These are phyloP conservation scores for Stachybotrys echinatus DNA, from an alignment of 2,329 filamentous ascomycete species.

Conservation along the genomic window DNA sequence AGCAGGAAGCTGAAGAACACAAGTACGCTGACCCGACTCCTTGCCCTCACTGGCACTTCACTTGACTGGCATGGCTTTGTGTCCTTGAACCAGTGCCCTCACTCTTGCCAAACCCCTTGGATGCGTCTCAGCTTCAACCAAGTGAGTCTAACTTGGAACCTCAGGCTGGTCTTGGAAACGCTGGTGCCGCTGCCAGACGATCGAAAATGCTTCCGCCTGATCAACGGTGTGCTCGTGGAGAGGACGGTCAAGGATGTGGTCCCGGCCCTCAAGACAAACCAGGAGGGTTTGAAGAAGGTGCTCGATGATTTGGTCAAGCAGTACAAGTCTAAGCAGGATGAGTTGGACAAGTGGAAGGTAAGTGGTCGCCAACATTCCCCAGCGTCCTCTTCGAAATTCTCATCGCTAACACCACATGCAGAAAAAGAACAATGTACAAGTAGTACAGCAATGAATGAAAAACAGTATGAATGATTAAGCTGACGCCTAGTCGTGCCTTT, in stretches of 20 bases:
- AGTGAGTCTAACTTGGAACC: slow-evolving; percentile 10
- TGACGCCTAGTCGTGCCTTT: too few species aligned
- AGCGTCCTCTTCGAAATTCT: not conserved
- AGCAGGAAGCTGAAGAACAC: slow-evolving; percentile 96
- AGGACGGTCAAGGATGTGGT: slow-evolving; percentile 89
- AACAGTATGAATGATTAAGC: too few species aligned
- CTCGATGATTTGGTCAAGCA: slow-evolving; percentile 93
- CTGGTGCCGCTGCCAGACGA: slow-evolving; percentile 75
- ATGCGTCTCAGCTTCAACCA: not conserved
- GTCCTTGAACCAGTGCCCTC: too few species aligned
- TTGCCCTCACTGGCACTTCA: not conserved
- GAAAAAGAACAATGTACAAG: slow-evolving; percentile 88
- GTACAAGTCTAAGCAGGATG: slow-evolving; percentile 90
- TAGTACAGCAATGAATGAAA: slow-evolving; percentile 67
- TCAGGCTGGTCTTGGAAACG: slow-evolving; percentile 88
- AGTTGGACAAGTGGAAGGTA: slow-evolving; percentile 99
- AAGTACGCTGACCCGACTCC: slow-evolving; percentile 61
- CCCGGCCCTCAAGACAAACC: slow-evolving; percentile 86
- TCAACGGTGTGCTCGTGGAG: slow-evolving; percentile 94
- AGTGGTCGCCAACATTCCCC: slow-evolving; percentile 19
- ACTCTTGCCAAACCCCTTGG: too few species aligned
- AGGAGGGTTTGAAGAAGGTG: slow-evolving; percentile 89
- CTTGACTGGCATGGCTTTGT: not conserved
- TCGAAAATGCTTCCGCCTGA: slow-evolving; percentile 97
- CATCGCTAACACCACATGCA: slow-evolving; percentile 28